A percentile compares a stretch with the other conserved stretches of the same genome.
Conservation (phyloP, 441 rosid genomes). For the Pelargonium fulgidum region DNA sequence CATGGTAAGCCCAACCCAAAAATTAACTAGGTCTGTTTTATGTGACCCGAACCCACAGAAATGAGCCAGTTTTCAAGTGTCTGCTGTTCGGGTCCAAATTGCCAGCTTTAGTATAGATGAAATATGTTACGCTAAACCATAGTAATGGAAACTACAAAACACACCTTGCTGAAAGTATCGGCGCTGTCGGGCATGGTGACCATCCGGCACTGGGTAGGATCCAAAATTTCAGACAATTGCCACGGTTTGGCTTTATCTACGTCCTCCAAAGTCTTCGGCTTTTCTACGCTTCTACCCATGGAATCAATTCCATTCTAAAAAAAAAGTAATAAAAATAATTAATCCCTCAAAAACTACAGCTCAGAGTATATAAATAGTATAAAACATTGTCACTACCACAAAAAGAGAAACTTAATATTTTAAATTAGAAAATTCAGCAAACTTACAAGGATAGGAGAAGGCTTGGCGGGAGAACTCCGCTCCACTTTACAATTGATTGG, state of each 20-base stretch:
- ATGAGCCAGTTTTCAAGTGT: too few species aligned
- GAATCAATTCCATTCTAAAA: conserved; percentile 40
- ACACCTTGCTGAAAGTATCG: conserved; percentile 72
- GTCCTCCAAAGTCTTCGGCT: conserved; percentile 65
- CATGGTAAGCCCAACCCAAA: too few species aligned
- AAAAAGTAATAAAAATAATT: conserved; percentile 14
- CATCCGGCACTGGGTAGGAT: conserved; percentile 61
- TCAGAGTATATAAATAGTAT: neutral
- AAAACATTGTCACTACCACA: conserved; percentile 9
- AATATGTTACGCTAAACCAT: conserved; percentile 9
- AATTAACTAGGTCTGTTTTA: too few species aligned
- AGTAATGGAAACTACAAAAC: conserved; percentile 13
- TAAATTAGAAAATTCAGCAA: conserved; percentile 11
- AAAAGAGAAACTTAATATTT: conserved; percentile 10
- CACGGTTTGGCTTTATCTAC: conserved; percentile 58
- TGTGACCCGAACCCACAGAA: too few species aligned
- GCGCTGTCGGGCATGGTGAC: conserved; percentile 15
- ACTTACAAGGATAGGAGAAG: conserved; percentile 59
- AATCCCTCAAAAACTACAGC: conserved; percentile 8
- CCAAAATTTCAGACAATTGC: conserved; percentile 75
- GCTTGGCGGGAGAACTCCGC: conserved; percentile 77
- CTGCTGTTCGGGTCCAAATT: too few species aligned
- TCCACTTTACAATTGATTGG: conserved; percentile 72
- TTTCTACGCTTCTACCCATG: conserved; percentile 47
- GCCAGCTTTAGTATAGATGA: neutral